Conservation (phyloP, 2,329 filamentous ascomycete species). For the Metarhizium rileyi region DNA sequence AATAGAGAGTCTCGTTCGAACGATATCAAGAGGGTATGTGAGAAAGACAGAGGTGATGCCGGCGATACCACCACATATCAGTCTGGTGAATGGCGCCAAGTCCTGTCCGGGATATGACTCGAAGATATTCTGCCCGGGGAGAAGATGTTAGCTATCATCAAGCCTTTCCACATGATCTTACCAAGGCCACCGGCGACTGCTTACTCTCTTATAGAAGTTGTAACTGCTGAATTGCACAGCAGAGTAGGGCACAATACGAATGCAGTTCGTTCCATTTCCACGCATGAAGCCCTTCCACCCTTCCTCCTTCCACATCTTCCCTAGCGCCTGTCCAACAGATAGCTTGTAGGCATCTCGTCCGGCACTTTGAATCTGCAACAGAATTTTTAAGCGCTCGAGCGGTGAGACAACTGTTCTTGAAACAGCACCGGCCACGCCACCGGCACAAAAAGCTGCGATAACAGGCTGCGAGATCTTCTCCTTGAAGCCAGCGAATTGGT, state of each 20-base stretch:
- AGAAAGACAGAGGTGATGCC: slow-evolving; percentile 92
- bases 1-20: slow-evolving; percentile 90
- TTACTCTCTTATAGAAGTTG: slow-evolving; percentile 89
- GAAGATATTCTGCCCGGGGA: slow-evolving; percentile 52
- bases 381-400: slow-evolving; percentile 89
- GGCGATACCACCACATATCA: slow-evolving; percentile 83
- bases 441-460: slow-evolving; percentile 84
- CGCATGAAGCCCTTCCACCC: slow-evolving; percentile 97
- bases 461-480: slow-evolving; percentile 68
- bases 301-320: slow-evolving; percentile 95
- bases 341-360: slow-evolving; percentile 90
- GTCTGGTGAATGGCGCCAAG: slow-evolving; percentile 61
- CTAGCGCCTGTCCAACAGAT: slow-evolving; percentile 77
- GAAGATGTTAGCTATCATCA: neutral
- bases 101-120: slow-evolving; percentile 66
- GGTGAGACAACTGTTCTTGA: slow-evolving; percentile 95
- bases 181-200: slow-evolving; percentile 16
- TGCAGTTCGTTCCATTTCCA: slow-evolving; percentile 96
- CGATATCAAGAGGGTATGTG: slow-evolving; percentile 96
- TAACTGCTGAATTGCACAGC: slow-evolving; percentile 98
- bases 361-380: slow-evolving; percentile 91
- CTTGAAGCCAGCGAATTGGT: slow-evolving; percentile 25
- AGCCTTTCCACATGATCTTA: neutral
- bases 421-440: slow-evolving; percentile 91
- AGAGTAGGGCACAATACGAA: slow-evolving; percentile 95